Evolutionary conservation across 164 flowering plant species (phyloP).

Genomic region (Aristolochia californica): DNA sequence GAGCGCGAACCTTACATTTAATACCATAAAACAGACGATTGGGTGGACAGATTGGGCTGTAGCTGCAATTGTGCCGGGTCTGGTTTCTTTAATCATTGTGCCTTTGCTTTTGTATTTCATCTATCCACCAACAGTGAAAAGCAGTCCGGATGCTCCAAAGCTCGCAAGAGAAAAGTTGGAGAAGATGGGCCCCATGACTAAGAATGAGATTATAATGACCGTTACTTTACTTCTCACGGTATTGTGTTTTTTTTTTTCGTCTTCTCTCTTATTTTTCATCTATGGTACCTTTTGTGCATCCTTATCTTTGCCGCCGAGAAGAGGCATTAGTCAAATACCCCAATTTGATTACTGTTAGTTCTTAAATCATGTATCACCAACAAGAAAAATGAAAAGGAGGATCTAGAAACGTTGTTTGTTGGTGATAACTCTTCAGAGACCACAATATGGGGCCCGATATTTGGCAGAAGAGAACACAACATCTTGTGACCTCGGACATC

Average conservation of each 20-base stretch:
- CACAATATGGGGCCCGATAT: too few species aligned
- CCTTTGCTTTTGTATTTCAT: constrained; percentile 67
- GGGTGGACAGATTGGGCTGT: constrained; percentile 94
- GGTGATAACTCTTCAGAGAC: too few species aligned
- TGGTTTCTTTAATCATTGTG: constrained; percentile 66
- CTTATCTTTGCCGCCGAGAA: background rate
- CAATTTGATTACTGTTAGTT: too few species aligned
- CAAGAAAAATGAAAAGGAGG: too few species aligned
- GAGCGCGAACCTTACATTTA: constrained; percentile 60
- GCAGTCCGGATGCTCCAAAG: constrained; percentile 87
- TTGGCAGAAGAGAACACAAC: too few species aligned
- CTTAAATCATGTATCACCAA: too few species aligned
- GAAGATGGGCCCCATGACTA: constrained; percentile 88
- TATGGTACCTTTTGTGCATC: background rate
- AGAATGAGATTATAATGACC: constrained; percentile 79
- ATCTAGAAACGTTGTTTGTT: too few species aligned
- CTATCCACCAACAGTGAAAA: constrained; percentile 78
- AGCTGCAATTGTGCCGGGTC: constrained; percentile 86
- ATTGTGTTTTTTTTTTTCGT: constrained; percentile 11
- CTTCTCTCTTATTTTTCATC: background rate
- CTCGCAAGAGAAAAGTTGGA: constrained; percentile 74
- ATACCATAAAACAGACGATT: constrained; percentile 54
- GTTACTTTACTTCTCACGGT: constrained; percentile 82
- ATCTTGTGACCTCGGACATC: too few species aligned
- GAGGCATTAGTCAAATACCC: too few species aligned